Base-by-base conservation (phyloP, 1,284 basidiomycete genomes). In the Filobasidium uniguttulatum region DNA sequence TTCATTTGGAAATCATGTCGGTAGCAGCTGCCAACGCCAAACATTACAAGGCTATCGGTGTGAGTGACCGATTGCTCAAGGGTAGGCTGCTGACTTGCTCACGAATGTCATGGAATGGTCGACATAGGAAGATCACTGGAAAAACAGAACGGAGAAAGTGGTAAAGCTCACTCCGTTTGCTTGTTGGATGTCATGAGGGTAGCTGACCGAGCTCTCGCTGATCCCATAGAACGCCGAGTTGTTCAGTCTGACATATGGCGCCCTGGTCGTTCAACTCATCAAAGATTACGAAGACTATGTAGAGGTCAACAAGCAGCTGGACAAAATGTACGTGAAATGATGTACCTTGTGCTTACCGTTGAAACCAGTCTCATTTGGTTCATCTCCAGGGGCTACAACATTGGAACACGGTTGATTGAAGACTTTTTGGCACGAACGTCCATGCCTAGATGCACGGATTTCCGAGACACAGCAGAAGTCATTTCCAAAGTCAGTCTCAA, bases 241-340 rank as follows among this genome's bases (percentile, higher is more conserved):
- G 19, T 98, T 99, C 69, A 84, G 91, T 3, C 71, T 98, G 55
- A 98, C 93, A 22, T 99, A 99, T 61, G 94, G 94, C 46, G 89
- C 91, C 15, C 77, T 98, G 43, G 94, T 99, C 45, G 89, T 97
- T 31, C 94, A 99, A 72, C 79, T 99, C 55, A 89, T 98, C 60
- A 93, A 97, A 67, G 94, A 99, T 70, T 98, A 97, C 63, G 93
- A 99, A 65, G 91, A 98, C 72, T 98, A 96, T 61, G 75, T 75
- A 14, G 87, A 93, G 67, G 77, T 79, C 49, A 80, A 80, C 71
- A 73, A 73, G 59, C 77, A 79, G 60, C 68, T 80, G 12, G 77
- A 79, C 51, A 77, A 77, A 67, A 79, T 79, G 77, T 76, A 48
- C 50, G 72, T 62, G 2, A 20, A 7, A 23, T 28, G 30, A 14